These are phyloP conservation scores for Eutrema heterophyllum DNA, from an alignment of 345 rosid genomes.

Conservation along the genomic window DNA sequence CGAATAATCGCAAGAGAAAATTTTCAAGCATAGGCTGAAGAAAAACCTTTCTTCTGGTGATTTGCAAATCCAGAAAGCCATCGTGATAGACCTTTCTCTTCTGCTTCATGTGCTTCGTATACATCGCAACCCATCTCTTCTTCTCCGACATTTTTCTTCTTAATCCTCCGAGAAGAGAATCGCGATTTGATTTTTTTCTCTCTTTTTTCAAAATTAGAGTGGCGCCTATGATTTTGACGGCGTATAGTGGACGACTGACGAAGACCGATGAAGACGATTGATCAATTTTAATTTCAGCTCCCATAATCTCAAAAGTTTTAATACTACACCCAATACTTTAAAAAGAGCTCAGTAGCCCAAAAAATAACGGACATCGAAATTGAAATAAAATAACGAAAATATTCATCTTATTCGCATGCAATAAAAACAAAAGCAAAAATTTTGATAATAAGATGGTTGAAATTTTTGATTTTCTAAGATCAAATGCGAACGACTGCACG, in stretches of 20 bases:
- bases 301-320: background rate
- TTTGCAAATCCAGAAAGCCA: constrained; percentile 57
- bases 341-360: background rate
- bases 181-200: background rate
- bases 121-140: constrained; percentile 73
- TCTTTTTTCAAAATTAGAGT: background rate
- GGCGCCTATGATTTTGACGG: background rate
- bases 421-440: background rate
- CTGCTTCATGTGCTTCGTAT: constrained; percentile 78
- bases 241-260: background rate
- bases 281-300: background rate
- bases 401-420: background rate
- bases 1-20: background rate
- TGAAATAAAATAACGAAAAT: background rate
- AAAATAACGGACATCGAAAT: background rate
- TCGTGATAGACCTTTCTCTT: constrained; percentile 79
- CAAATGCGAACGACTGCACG: constrained; percentile 25
- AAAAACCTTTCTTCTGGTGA: constrained; percentile 52
- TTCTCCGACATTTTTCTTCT: constrained; percentile 35
- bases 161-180: background rate
- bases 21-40: background rate
- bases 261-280: background rate
- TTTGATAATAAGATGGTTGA: background rate
- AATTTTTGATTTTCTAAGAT: background rate
- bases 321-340: background rate